Evolutionary conservation across 169 alveolate genomes (phyloP), one percentile per base, ranked within the genome.

Genomic region (Cryptosporidium parvum): DNA sequence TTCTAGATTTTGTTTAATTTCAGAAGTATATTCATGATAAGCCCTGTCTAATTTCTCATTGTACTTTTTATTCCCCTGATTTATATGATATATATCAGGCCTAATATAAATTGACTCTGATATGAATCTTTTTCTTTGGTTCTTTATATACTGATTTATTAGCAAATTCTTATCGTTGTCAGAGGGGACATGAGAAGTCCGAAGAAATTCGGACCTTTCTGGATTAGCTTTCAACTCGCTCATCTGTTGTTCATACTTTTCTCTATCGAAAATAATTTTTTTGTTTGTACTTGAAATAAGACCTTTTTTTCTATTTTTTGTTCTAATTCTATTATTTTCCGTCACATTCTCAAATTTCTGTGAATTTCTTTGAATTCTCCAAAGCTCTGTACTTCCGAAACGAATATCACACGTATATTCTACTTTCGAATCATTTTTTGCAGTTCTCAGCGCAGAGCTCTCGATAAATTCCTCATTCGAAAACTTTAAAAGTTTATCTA

Each of bases 191-290:
- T 80, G 89, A 16, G 69, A 44, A 6, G 75, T 80, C 26, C 89
- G 61, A 23, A 80, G 31, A 14, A n/a, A 61, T 10, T 80, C 89
- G 35, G 62, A 45, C 44, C 21, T 53, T 14, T 59, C 75, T 45
- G 73, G 80, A 10, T 62, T 62, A 21, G 21, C 31, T 10, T 26
- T 80, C 39, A 80, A 26, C 35, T 45, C 62, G 14, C 5, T 59
- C 80, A 80, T 80, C 65, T 80, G 89, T 9, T 80, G 70, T 6
- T 80, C 45, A 65, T 80, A 80, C 26, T 37, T 80, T 42, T 80
- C 69, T 33, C 35, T 45, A n/a, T 80, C 75, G 35, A 80, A 80
- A 7, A 8, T n/a, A 2, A 80, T 62, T 39, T 37, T 39, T 16
- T 65, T 65, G n/a, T 23, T 44, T 21, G 52, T 62, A 1, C 37